Evolutionary conservation across 495 filamentous ascomycete genomes (phyloP), one percentile per base, ranked within the genome.

Genomic region (Margaritispora aquatica): DNA sequence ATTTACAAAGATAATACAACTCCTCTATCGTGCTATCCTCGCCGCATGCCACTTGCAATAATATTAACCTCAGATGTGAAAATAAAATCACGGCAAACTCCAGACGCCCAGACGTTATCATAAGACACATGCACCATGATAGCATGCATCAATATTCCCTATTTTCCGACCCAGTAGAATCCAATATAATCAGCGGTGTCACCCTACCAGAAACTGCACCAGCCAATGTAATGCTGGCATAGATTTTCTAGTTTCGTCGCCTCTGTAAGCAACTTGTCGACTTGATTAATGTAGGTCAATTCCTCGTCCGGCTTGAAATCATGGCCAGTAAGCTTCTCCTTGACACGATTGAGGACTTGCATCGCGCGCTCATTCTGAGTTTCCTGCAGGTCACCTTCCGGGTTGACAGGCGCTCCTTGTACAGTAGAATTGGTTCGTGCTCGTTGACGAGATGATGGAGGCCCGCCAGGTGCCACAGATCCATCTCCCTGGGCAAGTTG

Each of bases 161-260:
- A 7, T 15, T n/a, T 17, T n/a, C 15, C 38, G 17, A n/a, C 3
- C 4, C 38, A 8, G 11, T 2, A 3, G 17, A 44, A 44, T 44
- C 38, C 38, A 44, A 44, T 8, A n/a, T 17, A 44, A 44, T 8
- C 19, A 44, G 38, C 13, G 19, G 19, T 15, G 8, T 44, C 17
- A 8, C 20, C 47, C 26, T 41, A 95, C 89, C 90, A 93, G 79
- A 93, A 95, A 73, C 88, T 92, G 72, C 90, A 96, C 90, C 91
- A 95, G 55, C 93, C 94, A 59, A 97, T 97, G 72, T 97, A 99
- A 75, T 97, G 94, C 75, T 97, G 94, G 69, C 95, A 97, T 58
- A 99, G 79, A 74, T 97, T 97, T 78, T 97, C 95, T 48, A 97
- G 77, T 65, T 90, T 97, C 5, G 94, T 97, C 20, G 95, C 95